These are phyloP conservation scores for Penicillium canariense DNA, from an alignment of 495 filamentous ascomycete species.

Conservation along the genomic window DNA sequence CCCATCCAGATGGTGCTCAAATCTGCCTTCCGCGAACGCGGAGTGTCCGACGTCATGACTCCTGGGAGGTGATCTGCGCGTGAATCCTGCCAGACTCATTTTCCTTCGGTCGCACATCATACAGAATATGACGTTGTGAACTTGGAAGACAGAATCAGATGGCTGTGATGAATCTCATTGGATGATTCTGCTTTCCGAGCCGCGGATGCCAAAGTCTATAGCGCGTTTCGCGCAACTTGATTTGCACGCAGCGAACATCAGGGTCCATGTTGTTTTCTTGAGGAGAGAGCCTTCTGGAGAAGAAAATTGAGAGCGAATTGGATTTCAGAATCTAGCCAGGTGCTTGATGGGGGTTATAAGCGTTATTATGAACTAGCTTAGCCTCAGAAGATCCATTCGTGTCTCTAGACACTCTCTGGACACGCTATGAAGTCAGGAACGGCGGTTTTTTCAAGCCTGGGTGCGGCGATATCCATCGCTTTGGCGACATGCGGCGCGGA, in stretches of 20 bases:
- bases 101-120: neutral
- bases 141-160: neutral
- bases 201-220: neutral
- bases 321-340: neutral
- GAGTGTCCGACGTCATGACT: slow-evolving; percentile 5
- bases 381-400: neutral
- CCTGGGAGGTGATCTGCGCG: neutral
- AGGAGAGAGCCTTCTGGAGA: neutral
- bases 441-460: neutral
- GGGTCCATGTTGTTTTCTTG: slow-evolving; percentile 3
- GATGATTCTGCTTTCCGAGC: neutral
- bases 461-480: slow-evolving; percentile 22
- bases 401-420: neutral
- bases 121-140: neutral
- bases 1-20: neutral
- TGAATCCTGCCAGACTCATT: neutral
- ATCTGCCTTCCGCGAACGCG: neutral
- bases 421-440: slow-evolving; percentile 4
- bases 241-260: neutral
- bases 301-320: neutral
- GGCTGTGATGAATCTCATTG: neutral
- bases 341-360: neutral
- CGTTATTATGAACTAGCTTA: neutral
- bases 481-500: slow-evolving; percentile 1
- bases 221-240: neutral